These are phyloP conservation scores for Sindora glabra DNA, from an alignment of 306 rosid species.

Conservation along the genomic window DNA sequence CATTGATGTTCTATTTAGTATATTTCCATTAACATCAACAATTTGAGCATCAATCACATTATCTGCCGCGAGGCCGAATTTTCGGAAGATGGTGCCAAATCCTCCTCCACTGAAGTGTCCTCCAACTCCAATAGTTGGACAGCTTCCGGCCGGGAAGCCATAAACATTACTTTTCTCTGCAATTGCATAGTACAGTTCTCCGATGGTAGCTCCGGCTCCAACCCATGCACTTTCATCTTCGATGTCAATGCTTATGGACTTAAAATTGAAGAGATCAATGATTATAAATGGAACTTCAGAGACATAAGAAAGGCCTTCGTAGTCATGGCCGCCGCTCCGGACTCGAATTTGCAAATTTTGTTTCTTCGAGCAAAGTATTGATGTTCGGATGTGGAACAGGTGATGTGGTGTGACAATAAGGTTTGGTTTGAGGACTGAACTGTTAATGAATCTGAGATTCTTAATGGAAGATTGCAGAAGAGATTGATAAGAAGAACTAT, in stretches of 20 bases:
- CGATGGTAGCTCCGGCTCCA: slow-evolving; percentile 21
- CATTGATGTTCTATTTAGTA: slow-evolving; percentile 32
- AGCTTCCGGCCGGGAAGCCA: slow-evolving; percentile 30
- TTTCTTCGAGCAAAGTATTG: slow-evolving; percentile 14
- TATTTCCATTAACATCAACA: slow-evolving; percentile 27
- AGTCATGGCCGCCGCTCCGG: slow-evolving; percentile 27
- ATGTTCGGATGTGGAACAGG: slow-evolving; percentile 16
- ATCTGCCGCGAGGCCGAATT: slow-evolving; percentile 42
- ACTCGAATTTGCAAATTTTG: slow-evolving; percentile 1
- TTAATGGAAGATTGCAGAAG: slow-evolving; percentile 28
- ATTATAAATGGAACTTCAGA: slow-evolving; percentile 14
- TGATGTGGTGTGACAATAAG: slow-evolving; percentile 32
- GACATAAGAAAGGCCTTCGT: slow-evolving; percentile 26
- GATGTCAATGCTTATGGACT: slow-evolving; percentile 7
- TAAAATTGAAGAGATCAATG: slow-evolving; percentile 23
- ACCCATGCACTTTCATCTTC: slow-evolving; percentile 1
- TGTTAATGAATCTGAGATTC: slow-evolving; percentile 26
- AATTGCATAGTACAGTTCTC: slow-evolving; percentile 19
- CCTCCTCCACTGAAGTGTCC: slow-evolving; percentile 34
- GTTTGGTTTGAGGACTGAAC: slow-evolving; percentile 33
- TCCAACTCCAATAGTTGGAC: slow-evolving; percentile 29
- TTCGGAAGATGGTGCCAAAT: slow-evolving; percentile 33
- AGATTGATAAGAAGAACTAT: slow-evolving; percentile 16
- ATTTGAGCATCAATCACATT: slow-evolving; percentile 41
- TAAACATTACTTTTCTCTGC: slow-evolving; percentile 16